Evolutionary conservation across 2,329 filamentous ascomycete genomes (phyloP).

Genomic region (Clathrospora elynae): DNA sequence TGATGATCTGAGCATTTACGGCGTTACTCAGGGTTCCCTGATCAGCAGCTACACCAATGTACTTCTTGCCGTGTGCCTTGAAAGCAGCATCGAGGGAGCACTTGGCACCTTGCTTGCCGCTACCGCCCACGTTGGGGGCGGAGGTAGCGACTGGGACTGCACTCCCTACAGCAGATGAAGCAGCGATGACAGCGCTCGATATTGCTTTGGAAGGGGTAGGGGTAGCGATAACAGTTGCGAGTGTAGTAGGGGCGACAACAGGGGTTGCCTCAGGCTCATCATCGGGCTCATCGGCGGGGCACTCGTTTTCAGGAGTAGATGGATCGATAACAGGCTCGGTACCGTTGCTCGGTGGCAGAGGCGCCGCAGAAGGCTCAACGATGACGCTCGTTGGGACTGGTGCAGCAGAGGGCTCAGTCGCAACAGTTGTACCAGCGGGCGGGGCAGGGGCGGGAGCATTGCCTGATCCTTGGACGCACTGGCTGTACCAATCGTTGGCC

Average conservation of each 20-base stretch:
- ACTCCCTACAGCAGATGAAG: conserved; percentile 1
- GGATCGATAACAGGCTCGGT: conserved; percentile 9
- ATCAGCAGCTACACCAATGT: conserved; percentile 66
- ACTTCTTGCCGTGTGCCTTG: conserved; percentile 68
- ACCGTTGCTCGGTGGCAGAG: conserved; percentile 14
- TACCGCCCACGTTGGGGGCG: conserved; percentile 18
- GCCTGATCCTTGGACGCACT: conserved; percentile 43
- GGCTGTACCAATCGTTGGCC: conserved; percentile 54
- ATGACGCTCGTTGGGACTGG: conserved; percentile 12
- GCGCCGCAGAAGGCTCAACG: conserved; percentile 6
- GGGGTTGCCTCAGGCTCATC: too few relatives aligned
- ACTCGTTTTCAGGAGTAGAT: conserved; percentile 3
- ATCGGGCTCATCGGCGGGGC: conserved; percentile 1
- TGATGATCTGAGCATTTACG: conserved; percentile 62
- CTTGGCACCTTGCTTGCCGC: conserved; percentile 25
- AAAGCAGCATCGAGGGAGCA: conserved; percentile 59
- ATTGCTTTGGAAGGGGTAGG: too few relatives aligned
- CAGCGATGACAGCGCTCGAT: neutral
- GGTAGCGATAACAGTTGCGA: neutral
- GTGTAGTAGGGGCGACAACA: conserved; percentile 10
- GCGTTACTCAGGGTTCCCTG: conserved; percentile 56
- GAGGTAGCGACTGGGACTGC: conserved; percentile 4
- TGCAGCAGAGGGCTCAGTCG: conserved; percentile 12
- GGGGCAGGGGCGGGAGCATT: conserved; percentile 7
- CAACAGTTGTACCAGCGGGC: conserved; percentile 3